Base-by-base conservation (phyloP, 176 grass and related monocot species). In the Eragrostis nindensis region DNA sequence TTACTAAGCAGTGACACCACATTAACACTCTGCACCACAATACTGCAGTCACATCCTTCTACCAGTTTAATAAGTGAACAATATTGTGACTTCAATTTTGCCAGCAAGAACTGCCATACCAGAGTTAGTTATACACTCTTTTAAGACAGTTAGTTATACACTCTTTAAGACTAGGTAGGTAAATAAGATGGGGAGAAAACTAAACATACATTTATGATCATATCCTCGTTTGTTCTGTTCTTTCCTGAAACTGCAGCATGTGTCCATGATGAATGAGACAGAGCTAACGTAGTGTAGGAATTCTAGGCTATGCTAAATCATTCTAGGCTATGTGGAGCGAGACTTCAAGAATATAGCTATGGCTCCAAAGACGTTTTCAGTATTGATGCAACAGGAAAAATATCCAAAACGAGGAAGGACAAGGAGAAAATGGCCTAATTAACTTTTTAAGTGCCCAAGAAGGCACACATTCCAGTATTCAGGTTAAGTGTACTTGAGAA, bases 391-490 rank as follows among this genome's bases (percentile, higher is more conserved):
- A 44, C 64, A 3, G 53, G 7, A 22, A 56, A 11, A n/a, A n/a
- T 9, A 22, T 2, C n/a, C 7, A 56, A 56, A 52, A 56, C 1
- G n/a, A 22, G n/a, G n/a, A 2, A 77, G 54, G 66, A 66, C 39
- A 6, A 77, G 38, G 19, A 19, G 38, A 71, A 80, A 21, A 43
- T 7, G 24, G 54, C 24, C 5, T 15, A 42, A 39, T 70, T 64
- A 69, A 87, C 80, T 12, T 7, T 66, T n/a, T 42, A 60, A 46
- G 15, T 49, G 42, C 59, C 24, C 41, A 74, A 79, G 41, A 78
- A 60, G 68, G 43, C 48, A 26, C 25, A 41, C 7, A 44, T 32
- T 81, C 21, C 19, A 64, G 62, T 38, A 19, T 13, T 6, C 25
- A 81, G 25, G 63, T 67, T 21, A 75, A 86, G 44, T 21, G 1